Percentiles rank a stretch among this genome's conserved stretches.
These are phyloP conservation scores for Wallacemonas sp. DNA, from an alignment of 208 protist genomes.

Conservation along the genomic window DNA sequence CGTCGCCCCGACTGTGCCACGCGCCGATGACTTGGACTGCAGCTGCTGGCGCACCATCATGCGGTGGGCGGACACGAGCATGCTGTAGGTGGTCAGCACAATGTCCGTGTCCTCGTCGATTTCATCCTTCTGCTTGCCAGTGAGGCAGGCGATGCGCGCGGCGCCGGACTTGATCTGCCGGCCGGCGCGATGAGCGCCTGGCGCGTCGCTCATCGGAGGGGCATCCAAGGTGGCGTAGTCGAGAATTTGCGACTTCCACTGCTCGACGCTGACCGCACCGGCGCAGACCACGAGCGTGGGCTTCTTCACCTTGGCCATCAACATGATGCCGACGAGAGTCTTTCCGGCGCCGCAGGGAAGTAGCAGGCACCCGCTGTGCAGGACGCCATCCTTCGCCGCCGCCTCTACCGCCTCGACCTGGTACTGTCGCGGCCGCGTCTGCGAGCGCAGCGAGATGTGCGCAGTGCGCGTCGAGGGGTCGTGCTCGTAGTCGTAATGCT, in stretches of 20 bases:
- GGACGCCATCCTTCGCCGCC: slow-evolving; percentile 46
- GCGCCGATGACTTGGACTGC: background rate
- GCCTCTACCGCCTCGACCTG: slow-evolving; percentile 85
- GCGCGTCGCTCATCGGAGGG: slow-evolving; percentile 17
- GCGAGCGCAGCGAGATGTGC: slow-evolving; percentile 62
- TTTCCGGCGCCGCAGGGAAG: slow-evolving; percentile 99
- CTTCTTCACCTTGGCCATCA: slow-evolving; percentile 96
- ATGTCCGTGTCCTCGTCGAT: slow-evolving; percentile 91
- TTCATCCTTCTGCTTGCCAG: slow-evolving; percentile 90
- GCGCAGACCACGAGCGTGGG: slow-evolving; percentile 95
- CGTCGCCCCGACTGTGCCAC: background rate
- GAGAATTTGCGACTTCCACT: slow-evolving; percentile 97
- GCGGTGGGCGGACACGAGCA: slow-evolving; percentile 93
- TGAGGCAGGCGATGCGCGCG: slow-evolving; percentile 90
- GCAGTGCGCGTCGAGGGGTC: slow-evolving; percentile 64
- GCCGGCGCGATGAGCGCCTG: background rate
- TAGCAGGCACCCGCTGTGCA: slow-evolving; percentile 97
- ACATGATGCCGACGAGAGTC: slow-evolving; percentile 98
- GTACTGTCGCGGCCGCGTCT: slow-evolving; percentile 80
- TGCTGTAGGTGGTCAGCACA: slow-evolving; percentile 98
- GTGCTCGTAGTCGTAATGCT: slow-evolving; percentile 85
- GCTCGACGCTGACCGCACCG: slow-evolving; percentile 94
- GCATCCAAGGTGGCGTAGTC: slow-evolving; percentile 82
- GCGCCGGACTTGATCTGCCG: slow-evolving; percentile 33
- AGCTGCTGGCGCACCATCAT: slow-evolving; percentile 41